A percentile compares a stretch with the other conserved stretches of the same genome.
phyloP scores from a whole-genome alignment of 345 rosid species.

The Ricinus communis region DNA sequence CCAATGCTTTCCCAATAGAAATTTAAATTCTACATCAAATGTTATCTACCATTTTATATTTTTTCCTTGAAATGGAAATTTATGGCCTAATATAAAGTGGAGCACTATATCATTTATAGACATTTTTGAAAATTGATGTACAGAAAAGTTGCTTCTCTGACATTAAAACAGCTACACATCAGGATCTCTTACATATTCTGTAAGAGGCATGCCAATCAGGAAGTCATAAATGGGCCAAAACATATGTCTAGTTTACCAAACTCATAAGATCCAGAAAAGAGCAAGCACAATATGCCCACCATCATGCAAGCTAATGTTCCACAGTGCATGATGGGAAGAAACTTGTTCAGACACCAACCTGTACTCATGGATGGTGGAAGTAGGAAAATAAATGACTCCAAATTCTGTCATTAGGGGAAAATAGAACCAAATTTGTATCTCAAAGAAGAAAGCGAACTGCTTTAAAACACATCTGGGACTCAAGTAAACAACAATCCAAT shows the following conservation, averaged over 20 bases:
- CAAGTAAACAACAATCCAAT: too few relatives aligned
- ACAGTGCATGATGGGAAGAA: neutral
- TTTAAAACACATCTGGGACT: neutral
- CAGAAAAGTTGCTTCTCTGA: neutral
- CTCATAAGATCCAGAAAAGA: neutral
- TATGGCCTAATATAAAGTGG: neutral
- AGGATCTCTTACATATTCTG: neutral
- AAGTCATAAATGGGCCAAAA: too few relatives aligned
- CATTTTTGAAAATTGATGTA: neutral
- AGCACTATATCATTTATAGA: neutral
- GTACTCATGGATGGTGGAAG: neutral
- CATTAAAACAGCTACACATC: conserved; percentile 2
- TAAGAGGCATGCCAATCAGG: neutral
- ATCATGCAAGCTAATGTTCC: neutral
- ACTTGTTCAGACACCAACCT: neutral
- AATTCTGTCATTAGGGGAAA: neutral
- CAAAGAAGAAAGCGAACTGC: neutral
- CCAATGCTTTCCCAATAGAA: neutral
- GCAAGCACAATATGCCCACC: too few relatives aligned
- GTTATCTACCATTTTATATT: neutral
- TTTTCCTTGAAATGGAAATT: neutral
- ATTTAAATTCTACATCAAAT: neutral
- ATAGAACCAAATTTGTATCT: neutral
- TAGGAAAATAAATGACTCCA: neutral
- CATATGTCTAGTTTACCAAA: neutral